Conservation (phyloP, 768 basidiomycete species). For the Leccinum uliginosum region DNA sequence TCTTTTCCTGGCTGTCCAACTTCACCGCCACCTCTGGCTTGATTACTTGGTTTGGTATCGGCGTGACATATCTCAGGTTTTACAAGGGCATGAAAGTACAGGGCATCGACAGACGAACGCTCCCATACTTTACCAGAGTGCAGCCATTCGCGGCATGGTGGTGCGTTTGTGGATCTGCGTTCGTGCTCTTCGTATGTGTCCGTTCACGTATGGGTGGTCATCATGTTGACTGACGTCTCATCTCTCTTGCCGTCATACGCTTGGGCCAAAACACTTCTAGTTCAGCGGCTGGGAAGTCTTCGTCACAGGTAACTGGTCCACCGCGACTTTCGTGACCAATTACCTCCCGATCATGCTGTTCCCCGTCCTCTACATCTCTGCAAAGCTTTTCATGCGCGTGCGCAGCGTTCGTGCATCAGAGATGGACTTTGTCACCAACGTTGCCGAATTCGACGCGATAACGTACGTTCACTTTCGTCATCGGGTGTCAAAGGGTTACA, state of each 20-base stretch:
- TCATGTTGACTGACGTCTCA: background rate
- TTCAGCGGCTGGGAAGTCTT: conserved; percentile 42
- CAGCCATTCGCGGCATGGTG: conserved; percentile 43
- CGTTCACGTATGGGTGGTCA: too few relatives aligned
- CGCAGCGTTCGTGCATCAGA: conserved; percentile 3
- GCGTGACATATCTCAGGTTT: conserved; percentile 45
- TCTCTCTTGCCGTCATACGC: background rate
- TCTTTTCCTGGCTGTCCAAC: conserved; percentile 40
- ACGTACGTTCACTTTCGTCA: conserved; percentile 17
- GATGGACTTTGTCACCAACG: conserved; percentile 26
- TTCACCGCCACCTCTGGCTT: conserved; percentile 38
- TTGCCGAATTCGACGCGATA: conserved; percentile 28
- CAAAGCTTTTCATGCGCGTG: conserved; percentile 15
- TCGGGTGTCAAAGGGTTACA: background rate
- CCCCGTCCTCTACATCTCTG: conserved; percentile 41
- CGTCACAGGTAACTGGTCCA: conserved; percentile 35
- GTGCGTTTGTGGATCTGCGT: conserved; percentile 24
- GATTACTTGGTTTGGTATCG: conserved; percentile 42
- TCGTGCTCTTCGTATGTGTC: conserved; percentile 34
- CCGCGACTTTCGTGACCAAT: conserved; percentile 38
- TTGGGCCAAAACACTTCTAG: conserved; percentile 11
- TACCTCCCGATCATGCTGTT: conserved; percentile 42
- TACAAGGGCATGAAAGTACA: conserved; percentile 44
- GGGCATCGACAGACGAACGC: conserved; percentile 41
- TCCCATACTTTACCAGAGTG: conserved; percentile 42